Evolutionary conservation across 176 grass and related monocot species (phyloP), one percentile per base, ranked within the genome.

Genomic region (Rhipidocladum racemiflorum): DNA sequence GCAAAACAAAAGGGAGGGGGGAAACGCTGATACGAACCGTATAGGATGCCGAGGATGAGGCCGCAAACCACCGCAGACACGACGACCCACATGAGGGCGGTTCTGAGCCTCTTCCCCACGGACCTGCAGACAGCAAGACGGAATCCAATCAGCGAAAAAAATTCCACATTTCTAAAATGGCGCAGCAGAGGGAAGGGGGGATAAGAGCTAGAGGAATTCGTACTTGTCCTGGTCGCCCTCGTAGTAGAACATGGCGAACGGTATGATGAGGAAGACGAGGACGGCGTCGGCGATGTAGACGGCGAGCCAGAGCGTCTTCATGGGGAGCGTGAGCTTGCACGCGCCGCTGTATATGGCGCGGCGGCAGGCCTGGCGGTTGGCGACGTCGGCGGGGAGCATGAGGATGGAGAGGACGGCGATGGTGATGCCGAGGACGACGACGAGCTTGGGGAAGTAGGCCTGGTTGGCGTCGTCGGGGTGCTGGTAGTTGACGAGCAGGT

Each of bases 211-310:
- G 63, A 60, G 70, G 25, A 21, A 24, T 18, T 0, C 27, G 11
- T 16, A 99, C 97, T 99, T 99, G 82, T 99, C 97, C 87, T 94
- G 97, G 91, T 99, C 97, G 59, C 97, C 97, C 78, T 99, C 97
- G 85, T 99, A 99, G 76, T 91, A 99, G 85, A 99, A 99, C 91
- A 99, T 96, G 45, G 97, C 97, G 68, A 99, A 99, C 0, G 97
- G 97, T 1, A 99, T 99, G 78, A 96, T 83, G 71, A 99, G 89
- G 87, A 99, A 99, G 72, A 99, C 97, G 84, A 99, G 92, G 6
- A 93, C 82, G 44, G 97, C 97, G 51, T 99, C 97, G 71, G 65
- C 57, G 63, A 99, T 93, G 89, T 99, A 99, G 1, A 96, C 85
- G 53, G 83, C 81, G 34, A 99, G 77, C 97, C 93, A 99, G 50